Evolutionary conservation across 768 basidiomycete species (phyloP).

Genomic region (Lactarius akahatsu): DNA sequence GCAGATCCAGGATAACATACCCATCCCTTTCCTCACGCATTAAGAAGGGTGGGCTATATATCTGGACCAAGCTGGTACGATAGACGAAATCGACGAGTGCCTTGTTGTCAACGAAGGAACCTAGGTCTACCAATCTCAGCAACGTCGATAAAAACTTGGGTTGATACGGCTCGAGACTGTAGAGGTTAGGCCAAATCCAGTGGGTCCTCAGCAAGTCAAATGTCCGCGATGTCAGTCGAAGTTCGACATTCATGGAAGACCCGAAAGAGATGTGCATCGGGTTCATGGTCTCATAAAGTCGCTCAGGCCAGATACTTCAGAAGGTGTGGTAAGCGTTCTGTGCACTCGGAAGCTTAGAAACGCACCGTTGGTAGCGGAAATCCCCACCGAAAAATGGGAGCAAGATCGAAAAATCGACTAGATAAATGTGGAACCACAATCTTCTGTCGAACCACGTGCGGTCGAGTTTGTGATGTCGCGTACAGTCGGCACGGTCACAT

Average conservation of each 20-base stretch:
- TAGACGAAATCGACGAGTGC: constrained; percentile 15
- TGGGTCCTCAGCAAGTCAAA: constrained; percentile 13
- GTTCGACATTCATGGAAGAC: constrained; percentile 2
- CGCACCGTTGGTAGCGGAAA: constrained; percentile 1
- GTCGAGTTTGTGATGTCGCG: constrained; percentile 17
- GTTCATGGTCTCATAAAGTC: constrained; percentile 25
- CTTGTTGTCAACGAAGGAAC: constrained; percentile 20
- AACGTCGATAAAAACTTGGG: constrained; percentile 14
- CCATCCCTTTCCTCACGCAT: not conserved
- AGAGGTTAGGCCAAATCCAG: constrained; percentile 23
- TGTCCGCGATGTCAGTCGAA: constrained; percentile 1
- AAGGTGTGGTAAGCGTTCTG: not conserved
- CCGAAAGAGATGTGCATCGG: constrained; percentile 21
- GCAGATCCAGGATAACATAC: constrained; percentile 16
- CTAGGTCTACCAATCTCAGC: constrained; percentile 23
- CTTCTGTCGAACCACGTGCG: constrained; percentile 20
- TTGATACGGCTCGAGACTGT: not conserved
- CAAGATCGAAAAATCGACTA: constrained; percentile 14
- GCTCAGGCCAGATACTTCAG: constrained; percentile 24
- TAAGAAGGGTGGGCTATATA: not conserved
- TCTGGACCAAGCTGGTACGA: constrained; percentile 8
- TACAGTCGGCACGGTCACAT: constrained; percentile 18
- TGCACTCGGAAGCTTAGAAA: not conserved
- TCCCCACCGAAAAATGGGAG: not conserved
- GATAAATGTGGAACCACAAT: constrained; percentile 22